phyloP scores from a whole-genome alignment of 805 yeast genomes.

The Kodamaea restingae region DNA sequence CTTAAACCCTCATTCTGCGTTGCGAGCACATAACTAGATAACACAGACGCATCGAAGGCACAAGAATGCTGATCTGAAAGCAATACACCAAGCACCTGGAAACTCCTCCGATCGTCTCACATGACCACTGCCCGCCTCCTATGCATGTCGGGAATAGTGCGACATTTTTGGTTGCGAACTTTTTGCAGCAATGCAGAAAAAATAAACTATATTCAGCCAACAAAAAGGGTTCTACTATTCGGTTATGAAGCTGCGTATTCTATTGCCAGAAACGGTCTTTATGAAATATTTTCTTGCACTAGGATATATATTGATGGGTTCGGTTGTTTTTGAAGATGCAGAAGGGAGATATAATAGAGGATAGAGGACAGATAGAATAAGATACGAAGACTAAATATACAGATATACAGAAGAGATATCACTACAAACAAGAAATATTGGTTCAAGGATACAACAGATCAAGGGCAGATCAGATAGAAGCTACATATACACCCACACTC shows the following conservation, averaged over 20 bases:
- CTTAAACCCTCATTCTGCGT: no score
- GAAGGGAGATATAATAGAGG: no score
- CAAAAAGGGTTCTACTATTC: neutral
- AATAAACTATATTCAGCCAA: neutral
- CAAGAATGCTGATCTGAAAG: no score
- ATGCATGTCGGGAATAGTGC: neutral
- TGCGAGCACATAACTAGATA: no score
- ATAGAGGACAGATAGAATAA: neutral
- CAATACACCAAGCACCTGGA: no score
- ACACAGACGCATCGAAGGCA: no score
- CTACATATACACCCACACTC: no score
- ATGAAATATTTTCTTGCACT: constrained; percentile 6
- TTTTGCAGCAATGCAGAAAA: constrained; percentile 5
- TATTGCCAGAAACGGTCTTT: constrained; percentile 2
- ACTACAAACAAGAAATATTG: no score
- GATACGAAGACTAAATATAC: neutral
- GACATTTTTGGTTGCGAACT: constrained; percentile 5
- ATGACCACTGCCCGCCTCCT: neutral
- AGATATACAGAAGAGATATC: neutral
- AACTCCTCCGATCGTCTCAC: no score
- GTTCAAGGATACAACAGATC: no score
- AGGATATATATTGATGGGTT: constrained; percentile 3
- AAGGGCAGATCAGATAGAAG: no score
- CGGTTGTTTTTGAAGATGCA: no score
- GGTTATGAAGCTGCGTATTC: constrained; percentile 4